phyloP scores from a whole-genome alignment of 2,329 filamentous ascomycete species.

The Sclerotinia minor region DNA sequence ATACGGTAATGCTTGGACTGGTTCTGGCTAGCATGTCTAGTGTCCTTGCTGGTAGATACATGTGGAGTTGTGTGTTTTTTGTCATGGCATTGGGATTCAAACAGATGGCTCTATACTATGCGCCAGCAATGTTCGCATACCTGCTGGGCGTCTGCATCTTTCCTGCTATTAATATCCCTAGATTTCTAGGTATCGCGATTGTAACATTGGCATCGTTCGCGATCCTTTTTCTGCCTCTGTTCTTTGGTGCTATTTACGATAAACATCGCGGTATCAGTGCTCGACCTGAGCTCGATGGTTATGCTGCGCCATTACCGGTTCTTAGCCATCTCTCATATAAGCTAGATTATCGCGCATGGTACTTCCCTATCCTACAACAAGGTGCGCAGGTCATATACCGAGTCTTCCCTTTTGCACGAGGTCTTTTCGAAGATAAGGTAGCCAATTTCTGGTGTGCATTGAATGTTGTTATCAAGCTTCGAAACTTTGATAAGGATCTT shows the following conservation, averaged over 20 bases:
- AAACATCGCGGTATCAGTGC: conserved; percentile 62
- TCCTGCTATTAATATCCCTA: conserved; percentile 62
- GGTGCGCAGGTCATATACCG: conserved; percentile 81
- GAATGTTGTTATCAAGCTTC: conserved; percentile 86
- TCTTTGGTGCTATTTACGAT: conserved; percentile 71
- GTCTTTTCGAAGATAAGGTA: conserved; percentile 97
- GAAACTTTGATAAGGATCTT: conserved; percentile 66
- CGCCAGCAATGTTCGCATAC: conserved; percentile 88
- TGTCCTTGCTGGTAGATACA: conserved; percentile 77
- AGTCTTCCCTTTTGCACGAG: conserved; percentile 95
- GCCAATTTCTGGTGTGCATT: conserved; percentile 97
- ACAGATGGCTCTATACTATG: conserved; percentile 98
- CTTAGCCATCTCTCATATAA: conserved; percentile 59
- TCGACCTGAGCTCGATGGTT: conserved; percentile 56
- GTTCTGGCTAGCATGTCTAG: conserved; percentile 84
- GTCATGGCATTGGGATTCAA: conserved; percentile 95
- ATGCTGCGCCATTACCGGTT: conserved; percentile 62
- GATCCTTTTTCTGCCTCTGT: conserved; percentile 71
- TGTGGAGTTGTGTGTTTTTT: conserved; percentile 93
- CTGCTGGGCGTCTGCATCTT: conserved; percentile 84
- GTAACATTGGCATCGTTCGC: conserved; percentile 73
- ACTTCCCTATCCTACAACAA: conserved; percentile 77
- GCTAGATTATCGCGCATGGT: conserved; percentile 63
- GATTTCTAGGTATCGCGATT: conserved; percentile 73
- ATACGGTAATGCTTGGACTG: conserved; percentile 96